Evolutionary conservation across 2,329 filamentous ascomycete species (phyloP), one percentile per base, ranked within the genome.

Genomic region (Cladosporium sp.): DNA sequence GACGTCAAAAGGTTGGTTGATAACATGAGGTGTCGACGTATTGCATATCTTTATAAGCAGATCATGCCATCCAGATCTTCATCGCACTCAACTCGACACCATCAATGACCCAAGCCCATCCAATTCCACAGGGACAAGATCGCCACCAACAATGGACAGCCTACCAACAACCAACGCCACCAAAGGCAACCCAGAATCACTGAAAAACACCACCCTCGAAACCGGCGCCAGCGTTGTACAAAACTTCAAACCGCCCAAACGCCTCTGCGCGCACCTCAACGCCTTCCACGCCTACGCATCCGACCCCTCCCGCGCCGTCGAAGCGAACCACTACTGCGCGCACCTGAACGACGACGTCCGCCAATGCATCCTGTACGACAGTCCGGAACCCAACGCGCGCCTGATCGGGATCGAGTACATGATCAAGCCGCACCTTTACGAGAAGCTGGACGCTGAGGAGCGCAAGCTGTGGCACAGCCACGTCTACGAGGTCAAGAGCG

Each of bases 401-500:
- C 78, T 95, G 15, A 88, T 95, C 54, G 89, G 89, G 7, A 78
- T 95, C 60, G 89, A 95, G 67, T 95, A 95, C 73, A 91, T 93
- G 88, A 83, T 95, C 60, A 84, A 84, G 0, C 79, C 82, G 0
- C 72, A 74, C 3, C 71, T 93, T 0, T 95, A 85, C 71, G 74
- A 79, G 32, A 80, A 79, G 0, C 79, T 95, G 0, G 77, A 81
- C 1, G 40, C 69, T 0, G 79, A 84, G 17, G 89, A 95, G 70
- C 82, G 86, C 32, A 79, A 79, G 43, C 76, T 91, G 1, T 95
- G 89, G 89, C 89, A 95, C 70, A 84, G 81, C n/a, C 80, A 83
- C 59, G 77, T 80, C 29, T 88, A 84, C 65, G 86, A 90, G 64
- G 86, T 89, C 38, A 86, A 87, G 61, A 85, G 82, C 0, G 87